Evolutionary conservation across 192 early-diverging fungal genomes (phyloP).

Genomic region (Rhizoclosmatium globosum): DNA sequence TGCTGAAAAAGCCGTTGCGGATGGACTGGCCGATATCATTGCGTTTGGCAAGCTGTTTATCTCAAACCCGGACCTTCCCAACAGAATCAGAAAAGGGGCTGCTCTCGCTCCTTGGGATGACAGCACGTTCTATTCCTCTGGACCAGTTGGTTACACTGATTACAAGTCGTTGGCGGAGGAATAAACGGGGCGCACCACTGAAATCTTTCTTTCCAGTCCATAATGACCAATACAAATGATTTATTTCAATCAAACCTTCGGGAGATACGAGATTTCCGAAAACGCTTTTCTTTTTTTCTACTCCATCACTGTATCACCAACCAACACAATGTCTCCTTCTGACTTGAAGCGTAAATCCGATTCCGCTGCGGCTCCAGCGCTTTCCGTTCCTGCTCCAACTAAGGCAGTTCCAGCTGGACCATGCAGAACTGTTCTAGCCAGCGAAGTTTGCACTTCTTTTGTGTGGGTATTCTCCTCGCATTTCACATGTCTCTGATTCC

Average conservation of each 20-base stretch:
- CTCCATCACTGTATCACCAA: too few relatives aligned
- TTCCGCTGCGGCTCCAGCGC: neutral
- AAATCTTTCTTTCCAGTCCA: too few relatives aligned
- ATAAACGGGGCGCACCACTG: too few relatives aligned
- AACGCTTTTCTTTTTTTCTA: too few relatives aligned
- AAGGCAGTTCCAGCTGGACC: slow-evolving; percentile 34
- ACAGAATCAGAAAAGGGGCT: slow-evolving; percentile 38
- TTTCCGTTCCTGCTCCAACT: neutral
- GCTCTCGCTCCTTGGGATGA: slow-evolving; percentile 44
- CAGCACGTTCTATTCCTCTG: slow-evolving; percentile 42
- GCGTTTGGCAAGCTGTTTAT: slow-evolving; percentile 46
- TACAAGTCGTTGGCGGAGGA: slow-evolving; percentile 33
- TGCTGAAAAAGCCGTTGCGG: slow-evolving; percentile 23
- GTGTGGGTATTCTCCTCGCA: slow-evolving; percentile 53
- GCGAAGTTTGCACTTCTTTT: slow-evolving; percentile 68
- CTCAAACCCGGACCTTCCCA: slow-evolving; percentile 51
- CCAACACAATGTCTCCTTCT: neutral
- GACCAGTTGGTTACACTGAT: slow-evolving; percentile 33
- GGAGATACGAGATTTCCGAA: too few relatives aligned
- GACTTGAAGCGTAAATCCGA: slow-evolving; percentile 7
- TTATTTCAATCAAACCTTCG: too few relatives aligned
- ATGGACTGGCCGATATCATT: slow-evolving; percentile 45
- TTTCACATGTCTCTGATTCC: neutral
- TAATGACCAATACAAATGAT: too few relatives aligned
- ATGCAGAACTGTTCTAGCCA: slow-evolving; percentile 57